Evolutionary conservation across 352 stramenopile genomes (phyloP), one percentile per base, ranked within the genome.

Genomic region (Phytophthora capsici): DNA sequence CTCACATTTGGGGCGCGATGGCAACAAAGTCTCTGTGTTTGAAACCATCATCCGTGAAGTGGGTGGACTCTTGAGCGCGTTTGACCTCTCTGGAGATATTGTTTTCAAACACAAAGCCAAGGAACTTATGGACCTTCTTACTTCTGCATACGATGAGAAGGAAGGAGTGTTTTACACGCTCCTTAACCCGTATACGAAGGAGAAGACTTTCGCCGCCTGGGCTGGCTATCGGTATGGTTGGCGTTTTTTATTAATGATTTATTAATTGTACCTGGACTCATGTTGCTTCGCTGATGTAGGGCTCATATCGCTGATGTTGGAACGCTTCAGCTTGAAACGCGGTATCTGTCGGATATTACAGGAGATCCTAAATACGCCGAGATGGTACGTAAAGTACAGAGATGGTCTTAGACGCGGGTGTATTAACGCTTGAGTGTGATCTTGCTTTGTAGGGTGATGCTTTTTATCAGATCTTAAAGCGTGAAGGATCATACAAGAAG

Each of bases 11-110:
- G 84, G 84, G 12, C 77, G 76, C 17, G 77, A 86, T 67, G 60
- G 63, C 23, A 77, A 59, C 46, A 78, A 58, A 13, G 82, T 99
- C 9, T 99, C 93, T 19, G 82, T 99, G 19, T 99, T 99, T 82
- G 98, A 99, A 84, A 99, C 97, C 1, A 99, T 97, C 40, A 99
- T 99, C 84, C 93, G 98, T 20, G 94, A 95, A 72, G 83, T 99
- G 4, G 98, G 97, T 17, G 98, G 98, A 8, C 80, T 99, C 5
- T 83, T 99, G 9, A 94, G 92, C 32, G 97, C 97, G 0, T 99
- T 98, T 74, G 88, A 97, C 61, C 73, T 99, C 28, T 94, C 94
- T 16, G 40, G 64, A 1, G 89, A 98, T 72, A 55, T 47, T 4
- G 63, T 95, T 16, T 98, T 99, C 74, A 89, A 98, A 48, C 71